These are phyloP conservation scores for Aphanomyces euteiches DNA, from an alignment of 352 stramenopile species.

Conservation along the genomic window DNA sequence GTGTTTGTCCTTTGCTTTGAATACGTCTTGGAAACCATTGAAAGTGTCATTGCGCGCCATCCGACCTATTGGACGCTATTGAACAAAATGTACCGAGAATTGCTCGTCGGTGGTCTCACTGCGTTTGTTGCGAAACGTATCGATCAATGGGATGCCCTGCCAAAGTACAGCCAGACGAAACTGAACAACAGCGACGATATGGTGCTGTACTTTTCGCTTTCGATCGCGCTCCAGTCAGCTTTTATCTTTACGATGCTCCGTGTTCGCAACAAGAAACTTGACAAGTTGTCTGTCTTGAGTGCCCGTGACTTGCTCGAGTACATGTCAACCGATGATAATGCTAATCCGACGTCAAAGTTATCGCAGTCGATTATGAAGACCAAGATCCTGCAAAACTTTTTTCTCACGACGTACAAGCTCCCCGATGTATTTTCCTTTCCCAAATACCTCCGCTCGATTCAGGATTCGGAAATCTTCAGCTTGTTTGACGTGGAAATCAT, in stretches of 20 bases:
- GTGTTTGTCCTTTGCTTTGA: slow-evolving; percentile 12
- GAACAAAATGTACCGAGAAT: slow-evolving; percentile 29
- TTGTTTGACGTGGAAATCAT: slow-evolving; percentile 29
- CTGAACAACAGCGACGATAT: slow-evolving; percentile 20
- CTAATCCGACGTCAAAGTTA: not conserved
- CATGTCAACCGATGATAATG: not conserved
- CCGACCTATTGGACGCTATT: slow-evolving; percentile 24
- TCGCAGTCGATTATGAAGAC: slow-evolving; percentile 17
- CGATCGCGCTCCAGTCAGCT: slow-evolving; percentile 25
- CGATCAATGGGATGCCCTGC: slow-evolving; percentile 24
- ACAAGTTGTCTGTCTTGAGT: slow-evolving; percentile 8
- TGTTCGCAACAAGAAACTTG: slow-evolving; percentile 12
- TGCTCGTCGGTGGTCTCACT: slow-evolving; percentile 28
- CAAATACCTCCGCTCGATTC: slow-evolving; percentile 27
- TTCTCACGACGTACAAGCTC: slow-evolving; percentile 24
- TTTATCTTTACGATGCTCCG: slow-evolving; percentile 27
- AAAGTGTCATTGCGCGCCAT: slow-evolving; percentile 24
- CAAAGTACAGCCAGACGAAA: not conserved
- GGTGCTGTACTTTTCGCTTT: slow-evolving; percentile 29
- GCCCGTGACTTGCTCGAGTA: slow-evolving; percentile 14
- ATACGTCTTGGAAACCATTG: slow-evolving; percentile 13
- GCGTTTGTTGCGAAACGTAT: slow-evolving; percentile 27
- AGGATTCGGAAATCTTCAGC: slow-evolving; percentile 27
- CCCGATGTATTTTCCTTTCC: slow-evolving; percentile 23
- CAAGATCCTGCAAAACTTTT: slow-evolving; percentile 25